Percentiles rank a stretch among this genome's conserved stretches.
Evolutionary conservation across 169 alveolate species (phyloP).

Genomic region (Theileria annulata): DNA sequence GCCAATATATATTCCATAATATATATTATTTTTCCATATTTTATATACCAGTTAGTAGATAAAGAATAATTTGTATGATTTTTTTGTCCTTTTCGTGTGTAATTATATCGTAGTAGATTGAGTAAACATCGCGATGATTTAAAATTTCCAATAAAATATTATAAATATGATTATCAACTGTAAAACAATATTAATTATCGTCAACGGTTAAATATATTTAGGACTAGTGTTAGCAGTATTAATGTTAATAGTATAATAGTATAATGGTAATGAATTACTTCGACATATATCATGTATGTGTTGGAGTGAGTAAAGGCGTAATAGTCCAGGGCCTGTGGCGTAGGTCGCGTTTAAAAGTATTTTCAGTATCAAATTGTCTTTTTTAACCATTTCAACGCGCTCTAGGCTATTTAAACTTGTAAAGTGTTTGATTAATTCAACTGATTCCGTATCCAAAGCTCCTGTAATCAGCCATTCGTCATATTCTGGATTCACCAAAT

Average conservation of each 20-base stretch:
- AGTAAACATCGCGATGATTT: conserved; percentile 44
- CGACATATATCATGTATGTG: conserved; percentile 48
- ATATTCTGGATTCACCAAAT: conserved; percentile 45
- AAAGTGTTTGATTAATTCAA: conserved; percentile 41
- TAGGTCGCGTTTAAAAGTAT: conserved; percentile 52
- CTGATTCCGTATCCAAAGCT: conserved; percentile 57
- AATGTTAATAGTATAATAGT: not conserved
- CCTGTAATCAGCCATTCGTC: conserved; percentile 57
- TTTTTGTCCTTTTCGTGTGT: conserved; percentile 48
- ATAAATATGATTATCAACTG: conserved; percentile 38
- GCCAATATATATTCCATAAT: too few relatives aligned
- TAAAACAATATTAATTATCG: not conserved
- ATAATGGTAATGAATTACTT: not conserved
- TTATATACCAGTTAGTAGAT: conserved; percentile 40
- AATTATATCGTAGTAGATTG: conserved; percentile 53
- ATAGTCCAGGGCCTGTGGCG: conserved; percentile 62
- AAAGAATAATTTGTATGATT: conserved; percentile 42
- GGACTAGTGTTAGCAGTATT: not conserved
- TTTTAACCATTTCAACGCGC: conserved; percentile 36
- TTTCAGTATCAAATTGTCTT: conserved; percentile 17
- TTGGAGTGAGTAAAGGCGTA: conserved; percentile 56
- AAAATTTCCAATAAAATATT: conserved; percentile 32
- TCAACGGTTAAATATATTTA: not conserved
- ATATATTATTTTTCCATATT: too few relatives aligned
- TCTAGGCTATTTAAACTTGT: conserved; percentile 37